phyloP scores from a whole-genome alignment of 1,139 yeast genomes.

The Saccharomyces hybrid region DNA sequence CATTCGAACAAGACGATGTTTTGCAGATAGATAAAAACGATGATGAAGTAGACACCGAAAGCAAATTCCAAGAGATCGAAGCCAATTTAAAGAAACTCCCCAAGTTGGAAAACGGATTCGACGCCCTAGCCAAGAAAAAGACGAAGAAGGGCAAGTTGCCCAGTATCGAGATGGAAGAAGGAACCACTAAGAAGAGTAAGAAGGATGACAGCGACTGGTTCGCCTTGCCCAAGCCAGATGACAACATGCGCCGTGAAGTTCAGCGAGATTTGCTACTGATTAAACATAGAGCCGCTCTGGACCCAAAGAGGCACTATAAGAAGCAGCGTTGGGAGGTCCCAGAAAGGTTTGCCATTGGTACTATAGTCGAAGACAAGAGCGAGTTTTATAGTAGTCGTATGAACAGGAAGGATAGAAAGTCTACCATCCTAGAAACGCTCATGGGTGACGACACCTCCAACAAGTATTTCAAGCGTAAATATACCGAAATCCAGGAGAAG shows the following conservation, averaged over 20 bases:
- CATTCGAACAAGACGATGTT: constrained; percentile 13
- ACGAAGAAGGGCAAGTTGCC: constrained; percentile 2
- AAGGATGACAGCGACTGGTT: constrained; percentile 52
- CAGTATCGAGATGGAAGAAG: constrained; percentile 2
- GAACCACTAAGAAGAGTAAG: constrained; percentile 8
- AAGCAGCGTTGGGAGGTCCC: constrained; percentile 79
- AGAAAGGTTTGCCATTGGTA: constrained; percentile 81
- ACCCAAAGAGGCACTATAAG: constrained; percentile 92
- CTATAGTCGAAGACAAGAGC: constrained; percentile 72
- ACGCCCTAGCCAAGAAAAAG: constrained; percentile 18
- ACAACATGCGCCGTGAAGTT: constrained; percentile 50
- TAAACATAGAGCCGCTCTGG: constrained; percentile 83
- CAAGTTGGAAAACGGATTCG: constrained; percentile 26
- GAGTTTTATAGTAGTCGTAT: constrained; percentile 72
- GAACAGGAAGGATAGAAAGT: constrained; percentile 63
- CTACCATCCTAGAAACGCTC: constrained; percentile 73
- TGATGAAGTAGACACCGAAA: constrained; percentile 13
- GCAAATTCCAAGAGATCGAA: constrained; percentile 25
- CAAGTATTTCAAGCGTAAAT: constrained; percentile 79
- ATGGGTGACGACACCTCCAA: constrained; percentile 63
- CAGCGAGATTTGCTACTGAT: constrained; percentile 73
- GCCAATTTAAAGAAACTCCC: constrained; percentile 24
- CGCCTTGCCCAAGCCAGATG: constrained; percentile 69
- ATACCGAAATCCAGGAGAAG: constrained; percentile 64
- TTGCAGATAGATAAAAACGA: constrained; percentile 17